These are phyloP conservation scores for Ceriops decandra DNA, from an alignment of 345 rosid species.

Conservation along the genomic window DNA sequence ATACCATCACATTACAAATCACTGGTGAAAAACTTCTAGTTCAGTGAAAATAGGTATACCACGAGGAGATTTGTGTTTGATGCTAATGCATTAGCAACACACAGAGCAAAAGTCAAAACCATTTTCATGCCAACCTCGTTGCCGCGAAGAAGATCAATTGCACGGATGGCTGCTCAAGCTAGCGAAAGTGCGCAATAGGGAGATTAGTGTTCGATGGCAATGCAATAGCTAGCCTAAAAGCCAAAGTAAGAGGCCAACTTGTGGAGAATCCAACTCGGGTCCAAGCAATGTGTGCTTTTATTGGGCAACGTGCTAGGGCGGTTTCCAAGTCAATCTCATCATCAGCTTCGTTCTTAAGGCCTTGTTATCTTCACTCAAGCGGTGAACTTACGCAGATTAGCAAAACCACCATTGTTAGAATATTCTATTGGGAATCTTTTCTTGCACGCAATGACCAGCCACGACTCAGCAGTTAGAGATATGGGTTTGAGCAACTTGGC, in stretches of 20 bases:
- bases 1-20: constrained; percentile 8
- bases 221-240: background rate
- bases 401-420: background rate
- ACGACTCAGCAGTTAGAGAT: background rate
- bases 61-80: constrained; percentile 19
- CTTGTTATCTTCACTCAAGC: background rate
- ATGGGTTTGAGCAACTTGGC: constrained; percentile 1
- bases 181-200: background rate
- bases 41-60: constrained; percentile 3
- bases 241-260: background rate
- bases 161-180: background rate
- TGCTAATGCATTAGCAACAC: constrained; percentile 6
- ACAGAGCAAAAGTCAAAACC: constrained; percentile 2
- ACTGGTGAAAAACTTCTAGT: constrained; percentile 3
- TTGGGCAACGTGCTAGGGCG: background rate
- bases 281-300: background rate
- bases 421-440: background rate
- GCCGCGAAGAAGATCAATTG: background rate
- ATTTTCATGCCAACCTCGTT: background rate
- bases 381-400: background rate
- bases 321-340: background rate
- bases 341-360: background rate
- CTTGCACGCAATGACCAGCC: background rate
- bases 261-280: constrained; percentile 7
- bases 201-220: constrained; percentile 10